Evolutionary conservation across 768 basidiomycete species (phyloP).

Genomic region (Lentinula sp.): DNA sequence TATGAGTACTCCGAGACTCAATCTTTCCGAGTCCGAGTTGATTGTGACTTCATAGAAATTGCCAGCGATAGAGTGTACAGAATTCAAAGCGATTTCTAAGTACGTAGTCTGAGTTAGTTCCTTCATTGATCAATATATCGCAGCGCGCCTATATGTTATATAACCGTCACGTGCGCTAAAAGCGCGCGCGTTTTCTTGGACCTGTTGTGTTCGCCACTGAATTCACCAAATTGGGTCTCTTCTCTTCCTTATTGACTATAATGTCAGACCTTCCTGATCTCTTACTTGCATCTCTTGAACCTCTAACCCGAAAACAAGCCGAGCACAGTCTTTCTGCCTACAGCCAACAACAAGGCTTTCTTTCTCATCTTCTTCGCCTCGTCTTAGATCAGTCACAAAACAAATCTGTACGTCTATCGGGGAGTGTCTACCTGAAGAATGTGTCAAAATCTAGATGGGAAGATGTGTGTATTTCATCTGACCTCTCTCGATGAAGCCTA

Average conservation of each 20-base stretch:
- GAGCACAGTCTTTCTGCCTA: conserved; percentile 69
- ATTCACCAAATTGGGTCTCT: neutral
- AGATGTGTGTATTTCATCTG: conserved; percentile 47
- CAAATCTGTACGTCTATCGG: conserved; percentile 73
- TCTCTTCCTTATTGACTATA: neutral
- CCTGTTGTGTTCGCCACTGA: neutral
- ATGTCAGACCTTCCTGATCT: conserved; percentile 70
- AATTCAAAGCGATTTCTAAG: too few relatives aligned
- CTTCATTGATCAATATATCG: too few relatives aligned
- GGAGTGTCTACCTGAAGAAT: conserved; percentile 91
- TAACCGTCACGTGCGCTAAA: neutral
- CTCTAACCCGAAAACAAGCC: conserved; percentile 68
- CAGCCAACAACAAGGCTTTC: conserved; percentile 73
- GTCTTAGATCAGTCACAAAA: conserved; percentile 65
- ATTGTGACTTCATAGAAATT: too few relatives aligned
- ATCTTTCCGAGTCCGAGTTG: too few relatives aligned
- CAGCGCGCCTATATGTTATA: too few relatives aligned
- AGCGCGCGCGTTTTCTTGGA: neutral
- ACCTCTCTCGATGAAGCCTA: neutral
- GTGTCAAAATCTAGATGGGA: conserved; percentile 83
- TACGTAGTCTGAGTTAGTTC: too few relatives aligned
- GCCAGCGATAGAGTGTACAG: too few relatives aligned
- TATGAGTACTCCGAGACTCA: too few relatives aligned
- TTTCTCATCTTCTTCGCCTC: conserved; percentile 71
- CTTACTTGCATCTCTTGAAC: conserved; percentile 66